A percentile compares a stretch with the other conserved stretches of the same genome.
Conservation (phyloP, 2,329 filamentous ascomycete species). For the Eurotiales sp. region DNA sequence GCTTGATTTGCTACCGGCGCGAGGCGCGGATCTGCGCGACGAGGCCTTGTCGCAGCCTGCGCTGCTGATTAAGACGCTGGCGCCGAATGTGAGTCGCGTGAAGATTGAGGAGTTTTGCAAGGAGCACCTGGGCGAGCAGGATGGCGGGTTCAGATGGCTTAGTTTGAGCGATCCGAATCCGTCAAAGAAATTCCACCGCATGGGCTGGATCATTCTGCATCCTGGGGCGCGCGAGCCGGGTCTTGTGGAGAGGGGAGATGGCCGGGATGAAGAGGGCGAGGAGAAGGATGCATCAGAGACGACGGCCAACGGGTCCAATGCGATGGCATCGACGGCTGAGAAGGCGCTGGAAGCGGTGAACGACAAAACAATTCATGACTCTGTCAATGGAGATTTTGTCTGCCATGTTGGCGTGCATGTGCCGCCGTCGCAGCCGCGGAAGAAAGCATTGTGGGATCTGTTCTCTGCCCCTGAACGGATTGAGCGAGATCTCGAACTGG, state of each 20-base stretch:
- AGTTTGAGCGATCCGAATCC: constrained; percentile 96
- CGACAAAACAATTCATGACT: constrained; percentile 93
- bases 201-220: constrained; percentile 97
- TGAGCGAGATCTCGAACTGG: constrained; percentile 81
- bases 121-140: constrained; percentile 84
- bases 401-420: constrained; percentile 97
- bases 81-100: constrained; percentile 87
- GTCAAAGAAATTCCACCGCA: constrained; percentile 92
- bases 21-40: constrained; percentile 81
- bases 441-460: constrained; percentile 95
- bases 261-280: constrained; percentile 63
- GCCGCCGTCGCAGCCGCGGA: constrained; percentile 76
- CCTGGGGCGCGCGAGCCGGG: constrained; percentile 65
- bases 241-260: constrained; percentile 67
- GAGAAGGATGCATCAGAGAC: constrained; percentile 43
- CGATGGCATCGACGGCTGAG: constrained; percentile 62
- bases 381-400: constrained; percentile 89
- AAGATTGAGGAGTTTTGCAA: constrained; percentile 94
- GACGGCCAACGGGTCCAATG: constrained; percentile 28
- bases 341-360: constrained; percentile 93
- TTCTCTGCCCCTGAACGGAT: constrained; percentile 93
- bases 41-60: constrained; percentile 86
- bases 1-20: constrained; percentile 79
- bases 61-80: constrained; percentile 94
- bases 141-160: constrained; percentile 92